Base-by-base conservation (phyloP, 352 stramenopile species). In the Thraustochytrium sp. region DNA sequence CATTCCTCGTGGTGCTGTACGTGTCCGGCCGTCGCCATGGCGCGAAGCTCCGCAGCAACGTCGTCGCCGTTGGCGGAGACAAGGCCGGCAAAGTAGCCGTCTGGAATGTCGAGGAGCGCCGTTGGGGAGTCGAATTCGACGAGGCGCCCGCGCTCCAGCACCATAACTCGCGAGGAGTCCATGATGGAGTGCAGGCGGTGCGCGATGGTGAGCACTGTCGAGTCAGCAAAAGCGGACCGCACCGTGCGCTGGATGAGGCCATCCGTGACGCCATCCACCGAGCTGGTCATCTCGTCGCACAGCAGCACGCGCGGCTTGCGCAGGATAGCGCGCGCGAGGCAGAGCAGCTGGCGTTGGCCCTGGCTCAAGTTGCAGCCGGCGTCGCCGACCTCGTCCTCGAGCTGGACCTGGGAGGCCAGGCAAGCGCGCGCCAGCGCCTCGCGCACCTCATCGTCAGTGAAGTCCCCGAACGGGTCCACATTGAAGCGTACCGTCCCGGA, bases 171-270 rank as follows among this genome's bases (percentile, higher is more conserved):
- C 86, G 99, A 95, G 56, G 93, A 97, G 87, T 98, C 95, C 65
- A 98, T 96, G 83, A 99, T 94, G 4, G 96, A 98, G 86, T 98
- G 93, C 53, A 99, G 89, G 34, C 97, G 92, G 88, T 99, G 96
- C 42, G 96, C 96, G 76, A 99, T 97, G 2, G 95, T 97, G 31
- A 99, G 80, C 42, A 96, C 89, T 18, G 97, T 99, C 82, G 90
- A 97, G 46, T 92, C 82, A 26, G 85, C 76, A 84, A 99, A 99
- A 76, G 91, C 90, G 34, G 88, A 85, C 51, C 90, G 89, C 59
- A 93, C 89, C 5, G 87, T 90, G 31, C 86, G 23, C 82, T 96
- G 92, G 85, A 97, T 93, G 36, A 94, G 88, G 13, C 85, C 88
- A 86, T 97, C 93, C 1, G 92, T 97, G 53, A 90, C 88, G n/a